Percentiles rank a stretch among this genome's conserved stretches.
These are phyloP conservation scores for Annulohypoxylon moriforme DNA, from an alignment of 495 filamentous ascomycete species.

Conservation along the genomic window DNA sequence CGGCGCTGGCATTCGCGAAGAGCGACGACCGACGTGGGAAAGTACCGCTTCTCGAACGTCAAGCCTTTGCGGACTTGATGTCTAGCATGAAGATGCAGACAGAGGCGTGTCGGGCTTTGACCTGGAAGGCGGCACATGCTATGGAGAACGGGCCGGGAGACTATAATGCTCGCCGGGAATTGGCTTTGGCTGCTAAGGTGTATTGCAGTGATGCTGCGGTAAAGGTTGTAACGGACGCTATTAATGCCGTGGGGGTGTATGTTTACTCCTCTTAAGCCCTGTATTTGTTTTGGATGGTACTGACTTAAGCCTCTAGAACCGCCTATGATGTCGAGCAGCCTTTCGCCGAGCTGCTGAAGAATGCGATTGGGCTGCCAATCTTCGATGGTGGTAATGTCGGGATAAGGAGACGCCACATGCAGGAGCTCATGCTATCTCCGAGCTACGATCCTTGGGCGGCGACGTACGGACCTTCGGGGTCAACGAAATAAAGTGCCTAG, in stretches of 20 bases:
- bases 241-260: slow-evolving; percentile 62
- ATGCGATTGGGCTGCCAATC: slow-evolving; percentile 62
- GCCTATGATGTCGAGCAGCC: slow-evolving; percentile 56
- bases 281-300: too few species aligned
- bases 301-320: slow-evolving; percentile 43
- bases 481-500: neutral
- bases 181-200: slow-evolving; percentile 63
- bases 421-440: slow-evolving; percentile 59
- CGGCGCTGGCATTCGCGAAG: slow-evolving; percentile 61
- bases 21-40: slow-evolving; percentile 55
- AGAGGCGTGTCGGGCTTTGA: slow-evolving; percentile 62
- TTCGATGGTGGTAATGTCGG: slow-evolving; percentile 70
- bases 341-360: slow-evolving; percentile 61
- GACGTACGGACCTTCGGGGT: slow-evolving; percentile 43
- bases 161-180: slow-evolving; percentile 56
- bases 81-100: slow-evolving; percentile 65
- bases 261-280: slow-evolving; percentile 15
- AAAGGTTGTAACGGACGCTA: slow-evolving; percentile 59
- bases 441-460: slow-evolving; percentile 60
- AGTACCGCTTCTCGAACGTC: slow-evolving; percentile 57
- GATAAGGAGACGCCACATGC: slow-evolving; percentile 62
- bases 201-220: slow-evolving; percentile 63
- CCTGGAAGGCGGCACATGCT: slow-evolving; percentile 62
- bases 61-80: slow-evolving; percentile 63
- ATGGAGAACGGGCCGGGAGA: slow-evolving; percentile 55